These are phyloP conservation scores for Scytalidium sp. DNA, from an alignment of 2,329 filamentous ascomycete species.

Conservation along the genomic window DNA sequence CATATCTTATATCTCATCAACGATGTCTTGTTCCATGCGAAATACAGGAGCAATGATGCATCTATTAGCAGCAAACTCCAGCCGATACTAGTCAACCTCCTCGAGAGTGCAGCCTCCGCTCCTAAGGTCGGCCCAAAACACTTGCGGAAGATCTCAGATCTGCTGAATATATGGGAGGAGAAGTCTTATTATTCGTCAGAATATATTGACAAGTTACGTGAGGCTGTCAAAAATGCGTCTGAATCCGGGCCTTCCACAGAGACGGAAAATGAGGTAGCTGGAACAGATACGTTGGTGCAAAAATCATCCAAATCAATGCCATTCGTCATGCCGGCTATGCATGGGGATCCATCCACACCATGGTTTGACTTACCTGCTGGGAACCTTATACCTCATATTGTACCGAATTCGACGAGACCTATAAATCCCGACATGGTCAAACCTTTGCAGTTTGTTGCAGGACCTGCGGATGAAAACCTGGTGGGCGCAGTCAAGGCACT, in stretches of 20 bases:
- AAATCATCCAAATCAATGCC: slow-evolving; percentile 60
- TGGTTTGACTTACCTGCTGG: slow-evolving; percentile 83
- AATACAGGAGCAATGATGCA: slow-evolving; percentile 46
- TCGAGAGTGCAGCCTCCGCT: slow-evolving; percentile 53
- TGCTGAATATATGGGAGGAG: slow-evolving; percentile 70
- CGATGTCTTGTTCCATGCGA: slow-evolving; percentile 72
- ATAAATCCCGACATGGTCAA: slow-evolving; percentile 70
- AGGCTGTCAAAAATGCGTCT: slow-evolving; percentile 47
- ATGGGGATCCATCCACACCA: slow-evolving; percentile 69
- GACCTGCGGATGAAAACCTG: slow-evolving; percentile 65
- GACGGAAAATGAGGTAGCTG: slow-evolving; percentile 8
- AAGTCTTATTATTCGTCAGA: slow-evolving; percentile 57
- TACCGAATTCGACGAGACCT: slow-evolving; percentile 70
- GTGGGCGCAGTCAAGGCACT: slow-evolving; percentile 67
- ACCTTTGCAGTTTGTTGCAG: slow-evolving; percentile 66
- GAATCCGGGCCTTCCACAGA: slow-evolving; percentile 24
- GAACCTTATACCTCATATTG: slow-evolving; percentile 76
- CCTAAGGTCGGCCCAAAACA: slow-evolving; percentile 64
- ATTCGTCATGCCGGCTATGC: slow-evolving; percentile 70
- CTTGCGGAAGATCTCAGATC: slow-evolving; percentile 56
- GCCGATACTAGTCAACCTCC: slow-evolving; percentile 58
- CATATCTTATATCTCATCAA: slow-evolving; percentile 77
- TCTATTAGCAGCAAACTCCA: slow-evolving; percentile 56
- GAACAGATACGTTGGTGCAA: slow-evolving; percentile 33
- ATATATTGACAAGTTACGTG: slow-evolving; percentile 56